Base-by-base conservation (phyloP, 768 basidiomycete genomes). In the Lactarius trivialis region DNA sequence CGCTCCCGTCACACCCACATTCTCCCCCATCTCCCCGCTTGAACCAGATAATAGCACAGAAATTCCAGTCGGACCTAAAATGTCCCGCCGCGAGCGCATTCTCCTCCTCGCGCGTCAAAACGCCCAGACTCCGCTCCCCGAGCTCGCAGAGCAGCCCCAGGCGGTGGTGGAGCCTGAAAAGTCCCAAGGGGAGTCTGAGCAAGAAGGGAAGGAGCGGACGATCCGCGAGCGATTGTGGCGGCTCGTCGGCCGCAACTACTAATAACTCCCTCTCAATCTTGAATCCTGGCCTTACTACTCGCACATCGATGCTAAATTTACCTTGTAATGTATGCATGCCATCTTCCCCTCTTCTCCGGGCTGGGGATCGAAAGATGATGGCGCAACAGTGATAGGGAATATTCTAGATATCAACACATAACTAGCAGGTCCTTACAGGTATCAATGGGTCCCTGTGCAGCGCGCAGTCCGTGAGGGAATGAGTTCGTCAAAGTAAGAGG, bases 221-320 rank as follows among this genome's bases (percentile, higher is more conserved):
- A 65, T 65, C 15, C 56, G 56, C 56, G 60, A 65, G 56, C 61
- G 64, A 62, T 45, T 65, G 28, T 63, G 61, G 64, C 56, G 54
- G 21, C 61, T 65, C 24, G 64, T 65, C 17, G 64, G 61, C 48
- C 36, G 64, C 21, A 57, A 58, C 50, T 63, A 34, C 26, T 65
- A 39, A 15, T n/a, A 17, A 11, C 28, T 17, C n/a, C 8, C 19
- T 51, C 7, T 24, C 26, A 7, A 53, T 7, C 49, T 7, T 5
- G 6, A 33, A 56, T 4, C 39, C 17, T 45, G 19, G 12, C 15
- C 33, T 33, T 53, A 48, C 24, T 4, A 9, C n/a, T 32, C 30
- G 11, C n/a, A 15, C 11, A 41, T 33, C 24, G 11, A 30, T 30
- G n/a, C 43, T 48, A n/a, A 11, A 30, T 41, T n/a, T 17, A 24